Base-by-base conservation (phyloP, 768 basidiomycete species). In the Trametes meyenii region DNA sequence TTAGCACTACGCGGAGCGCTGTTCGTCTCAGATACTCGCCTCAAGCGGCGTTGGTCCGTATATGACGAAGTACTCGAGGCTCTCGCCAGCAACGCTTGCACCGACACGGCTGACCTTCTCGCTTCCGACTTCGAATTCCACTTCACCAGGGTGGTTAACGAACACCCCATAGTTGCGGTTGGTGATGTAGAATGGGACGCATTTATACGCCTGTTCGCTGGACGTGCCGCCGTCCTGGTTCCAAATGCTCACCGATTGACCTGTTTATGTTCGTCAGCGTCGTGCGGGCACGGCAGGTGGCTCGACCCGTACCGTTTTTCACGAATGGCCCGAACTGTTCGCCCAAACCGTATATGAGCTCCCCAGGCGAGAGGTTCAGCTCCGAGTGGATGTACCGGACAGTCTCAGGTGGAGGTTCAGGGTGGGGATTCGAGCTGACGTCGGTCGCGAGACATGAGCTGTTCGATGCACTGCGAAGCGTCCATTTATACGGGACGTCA, bases 181-280 rank as follows among this genome's bases (percentile, higher is more conserved):
- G 16, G 86, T 87, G 67, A 88, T 82, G 64, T 86, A 87, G 73
- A 88, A 88, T 1, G 86, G 86, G 14, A 88, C 77, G 60, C 82
- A 84, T 79, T 86, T 86, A 72, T 87, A 87, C 0, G 84, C 83
- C 66, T 86, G 85, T 38, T 86, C 85, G 62, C 81, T 84, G 10
- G 85, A 86, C 0, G 88, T 91, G 35, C 89, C 89, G 23, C 89
- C 88, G 66, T 90, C 89, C 71, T 84, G 82, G 65, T 90, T 89
- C 89, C 88, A 90, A 4, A 88, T 74, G 62, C 79, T 83, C 46
- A 89, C 75, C 5, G 79, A 67, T 69, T 85, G 86, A 33, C 84
- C 83, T 84, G 60, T 2, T 3, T 48, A 55, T n/a, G 29, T 14
- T 8, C 12, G 51, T 13, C n/a, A 17, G 16, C 23, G 19, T 16